These are phyloP conservation scores for Pyrenophora graminea DNA, from an alignment of 2,329 filamentous ascomycete genomes.

Conservation along the genomic window DNA sequence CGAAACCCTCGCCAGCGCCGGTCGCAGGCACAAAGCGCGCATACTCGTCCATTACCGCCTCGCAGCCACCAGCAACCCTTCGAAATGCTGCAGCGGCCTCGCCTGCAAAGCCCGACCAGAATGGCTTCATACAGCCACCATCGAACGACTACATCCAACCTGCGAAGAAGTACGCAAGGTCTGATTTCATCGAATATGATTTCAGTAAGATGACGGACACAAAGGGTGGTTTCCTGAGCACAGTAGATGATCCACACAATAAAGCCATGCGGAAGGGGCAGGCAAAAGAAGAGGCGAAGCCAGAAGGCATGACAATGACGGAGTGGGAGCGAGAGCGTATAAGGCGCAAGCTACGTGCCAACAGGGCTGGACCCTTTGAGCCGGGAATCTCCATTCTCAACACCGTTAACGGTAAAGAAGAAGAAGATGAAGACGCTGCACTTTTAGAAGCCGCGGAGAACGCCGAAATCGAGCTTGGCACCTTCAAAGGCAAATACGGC, in stretches of 20 bases:
- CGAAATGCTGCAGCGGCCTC: constrained; percentile 66
- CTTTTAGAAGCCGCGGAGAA: constrained; percentile 48
- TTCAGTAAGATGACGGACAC: constrained; percentile 98
- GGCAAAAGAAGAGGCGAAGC: constrained; percentile 65
- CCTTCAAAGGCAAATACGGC: constrained; percentile 41
- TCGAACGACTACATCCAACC: constrained; percentile 66
- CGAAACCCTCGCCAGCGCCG: constrained; percentile 33
- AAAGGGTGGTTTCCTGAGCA: constrained; percentile 91
- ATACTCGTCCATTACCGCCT: constrained; percentile 65
- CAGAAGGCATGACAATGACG: constrained; percentile 82
- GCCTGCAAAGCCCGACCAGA: constrained; percentile 42
- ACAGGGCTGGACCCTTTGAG: constrained; percentile 82
- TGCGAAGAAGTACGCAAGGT: constrained; percentile 82
- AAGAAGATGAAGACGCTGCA: constrained; percentile 34
- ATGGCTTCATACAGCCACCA: constrained; percentile 41
- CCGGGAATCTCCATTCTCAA: constrained; percentile 77
- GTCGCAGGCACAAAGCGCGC: constrained; percentile 70
- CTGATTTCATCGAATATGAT: constrained; percentile 87
- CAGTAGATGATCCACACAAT: constrained; percentile 89
- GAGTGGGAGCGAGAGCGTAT: constrained; percentile 90
- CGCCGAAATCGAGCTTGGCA: constrained; percentile 39
- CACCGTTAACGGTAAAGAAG: constrained; percentile 51
- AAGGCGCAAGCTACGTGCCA: constrained; percentile 70
- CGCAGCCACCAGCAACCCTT: constrained; percentile 59
- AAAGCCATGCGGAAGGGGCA: constrained; percentile 62